Evolutionary conservation across 768 basidiomycete species (phyloP), one percentile per base, ranked within the genome.

Genomic region (Macrocybe gigantea): DNA sequence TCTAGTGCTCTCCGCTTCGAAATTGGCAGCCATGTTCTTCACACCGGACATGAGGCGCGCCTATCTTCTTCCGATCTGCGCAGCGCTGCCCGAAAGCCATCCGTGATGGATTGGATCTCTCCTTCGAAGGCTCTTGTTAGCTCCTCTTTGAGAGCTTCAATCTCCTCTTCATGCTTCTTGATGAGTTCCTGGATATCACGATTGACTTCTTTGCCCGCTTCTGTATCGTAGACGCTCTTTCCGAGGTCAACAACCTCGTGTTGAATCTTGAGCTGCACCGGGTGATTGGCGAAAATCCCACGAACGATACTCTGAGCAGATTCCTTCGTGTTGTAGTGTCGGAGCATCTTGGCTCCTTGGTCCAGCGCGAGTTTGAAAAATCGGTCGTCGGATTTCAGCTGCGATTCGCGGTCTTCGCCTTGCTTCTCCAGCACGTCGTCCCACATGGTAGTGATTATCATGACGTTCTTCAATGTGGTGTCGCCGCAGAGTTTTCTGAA

Each of bases 371-470:
- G 58, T 51, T 70, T 68, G 65, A 74, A 77, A 55, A 66, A 69
- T 39, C 61, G 64, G 48, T 40, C 38, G 33, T 15, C 38, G 14
- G 8, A 8, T 9, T 3, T 22, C 31, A 76, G 63, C 52, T 71
- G 62, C 0, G 46, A 44, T 49, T 73, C 73, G 5, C 74, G 65
- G 9, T 54, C 34, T 6, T 38, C 50, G 56, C 68, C 72, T 31
- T 60, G 13, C 48, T 57, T 63, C 37, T 51, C 57, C 48, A 58
- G 52, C 39, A 70, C 69, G 41, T 61, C 60, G 3, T 59, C 62
- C 72, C 73, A 74, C 67, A 64, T 76, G 34, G 64, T 75, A 49
- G 75, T 75, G 38, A 64, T 66, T 46, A 76, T 61, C 40, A 72
- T 63, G 44, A 77, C 67, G 49, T 73, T 72, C 33, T 63, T 61